phyloP scores from a whole-genome alignment of 352 stramenopile genomes.

The Phytopythium mirpurense region DNA sequence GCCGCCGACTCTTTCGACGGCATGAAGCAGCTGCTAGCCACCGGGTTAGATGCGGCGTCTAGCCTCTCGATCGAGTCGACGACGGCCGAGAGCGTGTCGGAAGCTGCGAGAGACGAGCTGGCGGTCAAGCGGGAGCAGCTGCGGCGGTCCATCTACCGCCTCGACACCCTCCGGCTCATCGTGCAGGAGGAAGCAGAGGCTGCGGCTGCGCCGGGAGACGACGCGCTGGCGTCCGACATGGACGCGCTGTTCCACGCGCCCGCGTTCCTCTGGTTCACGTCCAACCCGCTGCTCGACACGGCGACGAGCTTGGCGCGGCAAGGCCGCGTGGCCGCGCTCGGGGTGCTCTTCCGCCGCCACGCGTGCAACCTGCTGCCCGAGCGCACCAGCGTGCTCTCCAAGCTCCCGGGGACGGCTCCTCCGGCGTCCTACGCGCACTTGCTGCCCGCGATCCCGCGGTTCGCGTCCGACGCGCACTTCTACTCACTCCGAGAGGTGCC shows the following conservation, averaged over 20 bases:
- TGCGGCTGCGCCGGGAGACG: not conserved
- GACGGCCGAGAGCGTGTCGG: not conserved
- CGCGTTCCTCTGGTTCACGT: constrained; percentile 27
- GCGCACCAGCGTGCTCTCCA: constrained; percentile 41
- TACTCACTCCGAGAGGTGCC: constrained; percentile 24
- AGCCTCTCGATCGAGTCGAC: constrained; percentile 5
- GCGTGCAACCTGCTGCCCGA: constrained; percentile 44
- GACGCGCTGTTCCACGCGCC: constrained; percentile 18
- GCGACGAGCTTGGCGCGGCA: constrained; percentile 45
- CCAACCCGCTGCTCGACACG: constrained; percentile 22
- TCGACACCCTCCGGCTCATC: constrained; percentile 41
- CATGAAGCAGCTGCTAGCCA: constrained; percentile 61
- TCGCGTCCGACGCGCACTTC: constrained; percentile 30
- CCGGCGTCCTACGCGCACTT: constrained; percentile 39
- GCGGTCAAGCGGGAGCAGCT: constrained; percentile 18
- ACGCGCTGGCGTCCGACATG: constrained; percentile 1
- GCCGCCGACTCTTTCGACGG: constrained; percentile 28
- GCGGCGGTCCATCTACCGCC: constrained; percentile 32
- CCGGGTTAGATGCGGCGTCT: constrained; percentile 27
- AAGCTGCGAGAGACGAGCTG: constrained; percentile 9
- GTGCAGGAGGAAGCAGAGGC: constrained; percentile 22
- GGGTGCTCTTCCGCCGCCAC: constrained; percentile 42
- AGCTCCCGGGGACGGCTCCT: constrained; percentile 29
- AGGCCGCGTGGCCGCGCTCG: constrained; percentile 36
- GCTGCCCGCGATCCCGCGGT: constrained; percentile 33